These are phyloP conservation scores for Letharia lupina DNA, from an alignment of 495 filamentous ascomycete genomes.

Conservation along the genomic window DNA sequence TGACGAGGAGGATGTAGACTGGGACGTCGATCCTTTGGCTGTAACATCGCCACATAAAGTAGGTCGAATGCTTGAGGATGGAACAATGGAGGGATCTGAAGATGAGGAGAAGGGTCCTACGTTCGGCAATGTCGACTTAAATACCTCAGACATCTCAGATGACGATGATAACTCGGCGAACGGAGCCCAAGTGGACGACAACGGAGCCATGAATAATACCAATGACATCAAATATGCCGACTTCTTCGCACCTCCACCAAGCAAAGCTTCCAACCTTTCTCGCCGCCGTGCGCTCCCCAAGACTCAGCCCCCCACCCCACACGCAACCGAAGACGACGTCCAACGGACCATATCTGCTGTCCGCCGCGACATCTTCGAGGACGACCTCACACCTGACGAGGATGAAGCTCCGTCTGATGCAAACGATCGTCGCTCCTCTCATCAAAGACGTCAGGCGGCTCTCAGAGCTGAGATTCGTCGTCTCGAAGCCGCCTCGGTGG, in stretches of 20 bases:
- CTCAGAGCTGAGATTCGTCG: slow-evolving; percentile 82
- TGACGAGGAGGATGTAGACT: slow-evolving; percentile 81
- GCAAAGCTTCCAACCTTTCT: slow-evolving; percentile 52
- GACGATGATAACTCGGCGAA: slow-evolving; percentile 43
- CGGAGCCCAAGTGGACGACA: slow-evolving; percentile 38
- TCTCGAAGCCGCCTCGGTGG: slow-evolving; percentile 80
- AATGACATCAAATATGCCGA: slow-evolving; percentile 81
- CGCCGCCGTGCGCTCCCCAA: slow-evolving; percentile 39
- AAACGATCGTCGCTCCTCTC: slow-evolving; percentile 36
- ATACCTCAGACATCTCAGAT: slow-evolving; percentile 50
- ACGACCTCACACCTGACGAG: slow-evolving; percentile 47
- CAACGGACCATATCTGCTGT: slow-evolving; percentile 85
- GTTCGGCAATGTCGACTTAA: slow-evolving; percentile 59
- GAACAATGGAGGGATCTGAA: slow-evolving; percentile 28
- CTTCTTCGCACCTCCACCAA: slow-evolving; percentile 79
- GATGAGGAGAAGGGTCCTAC: slow-evolving; percentile 60
- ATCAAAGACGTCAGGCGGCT: slow-evolving; percentile 79
- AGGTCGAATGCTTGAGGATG: slow-evolving; percentile 17
- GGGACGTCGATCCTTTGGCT: slow-evolving; percentile 64
- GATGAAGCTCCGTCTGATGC: slow-evolving; percentile 36
- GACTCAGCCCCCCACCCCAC: slow-evolving; percentile 34
- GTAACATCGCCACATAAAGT: slow-evolving; percentile 17
- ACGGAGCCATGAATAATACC: slow-evolving; percentile 54
- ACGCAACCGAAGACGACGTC: slow-evolving; percentile 49
- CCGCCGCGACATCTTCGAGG: slow-evolving; percentile 86